These are phyloP conservation scores for Teunomyces atbi DNA, from an alignment of 805 yeast genomes.

Conservation along the genomic window DNA sequence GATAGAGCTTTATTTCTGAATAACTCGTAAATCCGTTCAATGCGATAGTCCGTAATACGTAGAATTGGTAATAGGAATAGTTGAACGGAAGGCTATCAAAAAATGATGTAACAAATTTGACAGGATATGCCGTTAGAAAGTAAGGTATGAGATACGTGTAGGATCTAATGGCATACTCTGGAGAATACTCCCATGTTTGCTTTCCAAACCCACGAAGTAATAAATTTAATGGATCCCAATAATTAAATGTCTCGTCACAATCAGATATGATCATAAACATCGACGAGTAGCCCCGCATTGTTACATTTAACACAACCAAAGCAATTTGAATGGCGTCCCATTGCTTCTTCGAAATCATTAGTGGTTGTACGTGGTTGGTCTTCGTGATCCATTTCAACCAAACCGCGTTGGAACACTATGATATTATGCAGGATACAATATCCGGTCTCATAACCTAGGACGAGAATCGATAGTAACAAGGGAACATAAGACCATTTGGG, in stretches of 20 bases:
- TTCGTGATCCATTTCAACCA: neutral
- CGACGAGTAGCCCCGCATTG: conserved; percentile 37
- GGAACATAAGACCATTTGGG: no score
- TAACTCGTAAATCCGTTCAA: conserved; percentile 36
- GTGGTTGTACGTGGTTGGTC: neutral
- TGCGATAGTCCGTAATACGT: conserved; percentile 46
- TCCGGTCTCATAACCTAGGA: no score
- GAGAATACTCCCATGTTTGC: conserved; percentile 96
- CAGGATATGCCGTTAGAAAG: conserved; percentile 27
- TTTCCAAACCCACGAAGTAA: conserved; percentile 80
- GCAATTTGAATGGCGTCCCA: neutral
- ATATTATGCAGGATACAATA: neutral
- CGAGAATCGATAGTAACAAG: neutral
- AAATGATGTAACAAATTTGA: conserved; percentile 6
- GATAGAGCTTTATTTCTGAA: conserved; percentile 55
- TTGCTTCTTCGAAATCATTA: neutral
- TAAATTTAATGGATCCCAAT: conserved; percentile 90
- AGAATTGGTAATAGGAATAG: conserved; percentile 43
- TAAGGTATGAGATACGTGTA: conserved; percentile 71
- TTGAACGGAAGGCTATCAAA: conserved; percentile 14
- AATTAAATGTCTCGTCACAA: conserved; percentile 90
- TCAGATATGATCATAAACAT: conserved; percentile 73
- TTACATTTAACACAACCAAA: conserved; percentile 13
- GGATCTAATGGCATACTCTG: conserved; percentile 81
- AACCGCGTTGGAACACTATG: neutral